Evolutionary conservation across 164 flowering plant genomes (phyloP).

Genomic region (Cinnamomum chago): DNA sequence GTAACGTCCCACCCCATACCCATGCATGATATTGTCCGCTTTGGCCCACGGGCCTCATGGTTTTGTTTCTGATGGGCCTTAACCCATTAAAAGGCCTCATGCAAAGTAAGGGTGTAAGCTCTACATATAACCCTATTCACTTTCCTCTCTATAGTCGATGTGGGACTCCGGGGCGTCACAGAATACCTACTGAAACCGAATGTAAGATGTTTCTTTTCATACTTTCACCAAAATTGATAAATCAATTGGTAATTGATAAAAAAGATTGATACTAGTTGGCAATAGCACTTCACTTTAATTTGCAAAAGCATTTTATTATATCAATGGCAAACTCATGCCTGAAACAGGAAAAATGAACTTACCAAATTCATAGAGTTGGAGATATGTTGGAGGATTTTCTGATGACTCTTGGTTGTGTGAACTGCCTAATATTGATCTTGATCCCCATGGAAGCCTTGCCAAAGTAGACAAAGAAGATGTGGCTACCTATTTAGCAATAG

Average conservation of each 20-base stretch:
- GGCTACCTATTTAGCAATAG: conserved; percentile 34
- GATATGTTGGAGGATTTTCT: conserved; percentile 30
- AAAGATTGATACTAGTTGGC: not conserved
- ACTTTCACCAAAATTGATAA: not conserved
- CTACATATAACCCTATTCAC: no score
- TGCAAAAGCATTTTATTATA: not conserved
- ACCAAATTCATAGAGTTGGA: conserved; percentile 79
- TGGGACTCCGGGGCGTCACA: no score
- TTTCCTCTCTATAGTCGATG: no score
- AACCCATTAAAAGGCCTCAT: no score
- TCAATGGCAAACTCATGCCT: not conserved
- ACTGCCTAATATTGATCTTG: conserved; percentile 29
- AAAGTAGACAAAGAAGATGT: conserved; percentile 59
- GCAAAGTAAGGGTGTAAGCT: no score
- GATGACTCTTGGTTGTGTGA: conserved; percentile 14
- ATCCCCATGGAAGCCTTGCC: conserved; percentile 78
- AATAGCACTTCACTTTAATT: not conserved
- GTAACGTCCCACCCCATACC: no score
- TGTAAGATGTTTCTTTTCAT: not conserved
- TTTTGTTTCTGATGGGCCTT: no score
- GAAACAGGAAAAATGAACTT: conserved; percentile 8
- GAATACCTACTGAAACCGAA: not conserved
- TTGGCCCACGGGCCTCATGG: no score
- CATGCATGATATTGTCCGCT: no score
- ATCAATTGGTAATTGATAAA: not conserved